Evolutionary conservation across 257 asterid genomes (phyloP), one percentile per base, ranked within the genome.

Genomic region (Plantago major): DNA sequence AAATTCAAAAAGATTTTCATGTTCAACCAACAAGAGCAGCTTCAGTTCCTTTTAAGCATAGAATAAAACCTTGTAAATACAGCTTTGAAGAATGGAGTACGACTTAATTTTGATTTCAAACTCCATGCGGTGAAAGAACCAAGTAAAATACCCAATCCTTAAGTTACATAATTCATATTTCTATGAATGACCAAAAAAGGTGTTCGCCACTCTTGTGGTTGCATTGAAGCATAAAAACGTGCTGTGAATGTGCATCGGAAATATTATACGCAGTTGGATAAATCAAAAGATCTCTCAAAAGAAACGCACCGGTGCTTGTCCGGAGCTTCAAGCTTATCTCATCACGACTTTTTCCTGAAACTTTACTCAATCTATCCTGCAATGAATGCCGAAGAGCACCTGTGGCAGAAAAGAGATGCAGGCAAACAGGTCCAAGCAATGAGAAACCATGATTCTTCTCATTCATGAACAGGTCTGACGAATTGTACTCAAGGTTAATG

Each of bases 341-440:
- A 55, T 78, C 90, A n/a, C 82, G 87, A 64, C 84, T 80, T 70
- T 80, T 83, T 72, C 82, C 77, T 38, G 90, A 78, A 57, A 73
- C 74, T 71, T 83, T 78, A 76, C 90, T 74, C 65, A 78, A 65
- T 67, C 83, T 78, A 46, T 78, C 87, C 76, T 83, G 90, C 68
- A 80, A 67, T 19, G 83, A 80, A 65, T 68, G 87, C 62, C 87
- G 87, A 68, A 83, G 90, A 64, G 87, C 81, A 78, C 83, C 90
- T 83, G 65, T 62, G 48, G 64, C 53, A 73, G 79, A 46, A 68
- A 65, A 70, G 66, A 60, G 60, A 67, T 62, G 58, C 62, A 42
- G 54, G 58, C 58, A 61, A 68, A 44, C 58, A 54, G 8, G 61
- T 17, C 64, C 38, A n/a, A 17, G 45, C 33, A 37, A 78, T 56